Conservation (phyloP, 371 early-diverging fungal genomes). For the Rhizomucor miehei region DNA sequence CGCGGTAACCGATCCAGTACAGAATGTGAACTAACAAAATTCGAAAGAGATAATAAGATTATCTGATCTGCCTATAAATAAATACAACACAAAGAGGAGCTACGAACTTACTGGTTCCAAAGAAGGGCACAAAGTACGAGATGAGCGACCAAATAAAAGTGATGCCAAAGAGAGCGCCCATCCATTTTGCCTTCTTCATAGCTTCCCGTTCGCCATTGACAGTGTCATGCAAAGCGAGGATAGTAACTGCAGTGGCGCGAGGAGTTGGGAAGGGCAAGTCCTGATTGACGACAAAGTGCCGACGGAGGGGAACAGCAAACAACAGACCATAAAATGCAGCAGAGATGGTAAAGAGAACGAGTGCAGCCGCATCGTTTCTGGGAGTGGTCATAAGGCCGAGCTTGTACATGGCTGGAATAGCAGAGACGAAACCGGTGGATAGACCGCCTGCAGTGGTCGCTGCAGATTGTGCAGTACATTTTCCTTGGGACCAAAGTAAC, state of each 20-base stretch:
- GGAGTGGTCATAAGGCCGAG: conserved; percentile 55
- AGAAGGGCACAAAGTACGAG: conserved; percentile 59
- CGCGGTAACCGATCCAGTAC: conserved; percentile 55
- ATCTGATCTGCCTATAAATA: not conserved
- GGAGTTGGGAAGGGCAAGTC: conserved; percentile 72
- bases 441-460: conserved; percentile 71
- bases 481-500: conserved; percentile 69
- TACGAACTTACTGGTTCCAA: conserved; percentile 32
- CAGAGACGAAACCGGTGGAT: conserved; percentile 66
- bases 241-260: conserved; percentile 68
- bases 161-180: conserved; percentile 46
- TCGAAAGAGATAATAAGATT: not conserved
- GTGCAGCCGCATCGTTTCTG: conserved; percentile 46
- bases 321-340: conserved; percentile 74
- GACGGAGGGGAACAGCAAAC: conserved; percentile 73
- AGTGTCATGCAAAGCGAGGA: conserved; percentile 57
- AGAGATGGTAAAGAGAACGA: conserved; percentile 55
- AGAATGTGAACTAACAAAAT: conserved; percentile 44
- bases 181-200: conserved; percentile 45
- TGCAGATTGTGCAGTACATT: conserved; percentile 69
- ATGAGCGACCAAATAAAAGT: conserved; percentile 51
- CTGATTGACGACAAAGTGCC: conserved; percentile 69
- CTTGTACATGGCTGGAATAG: conserved; percentile 72
- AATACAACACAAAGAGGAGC: no score
- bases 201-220: conserved; percentile 42